phyloP scores from a whole-genome alignment of 345 rosid genomes.

The Pelargonium nanum region DNA sequence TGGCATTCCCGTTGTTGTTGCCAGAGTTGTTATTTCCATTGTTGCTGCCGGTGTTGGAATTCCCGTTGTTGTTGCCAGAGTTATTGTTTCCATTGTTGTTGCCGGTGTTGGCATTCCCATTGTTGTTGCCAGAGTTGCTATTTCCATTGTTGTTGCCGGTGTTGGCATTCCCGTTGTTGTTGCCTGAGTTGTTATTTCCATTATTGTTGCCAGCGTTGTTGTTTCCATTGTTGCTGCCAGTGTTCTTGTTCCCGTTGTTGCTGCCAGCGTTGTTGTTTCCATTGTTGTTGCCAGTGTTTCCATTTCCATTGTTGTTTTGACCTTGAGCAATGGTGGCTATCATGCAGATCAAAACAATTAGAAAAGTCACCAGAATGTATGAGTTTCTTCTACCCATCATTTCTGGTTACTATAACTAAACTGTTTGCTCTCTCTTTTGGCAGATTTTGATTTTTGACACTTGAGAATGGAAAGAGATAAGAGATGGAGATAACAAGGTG shows the following conservation, averaged over 20 bases:
- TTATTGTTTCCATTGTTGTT: background rate
- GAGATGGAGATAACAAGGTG: background rate
- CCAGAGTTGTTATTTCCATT: background rate
- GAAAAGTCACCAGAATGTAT: conserved; percentile 7
- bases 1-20: background rate
- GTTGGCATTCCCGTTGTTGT: background rate
- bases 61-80: background rate
- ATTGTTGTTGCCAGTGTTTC: background rate
- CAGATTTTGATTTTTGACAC: conserved; percentile 1
- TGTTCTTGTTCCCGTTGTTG: background rate
- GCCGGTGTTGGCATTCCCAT: background rate
- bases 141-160: background rate
- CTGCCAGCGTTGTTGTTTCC: background rate
- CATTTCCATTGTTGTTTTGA: background rate
- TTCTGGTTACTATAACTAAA: background rate
- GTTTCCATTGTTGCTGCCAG: background rate
- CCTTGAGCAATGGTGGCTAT: background rate
- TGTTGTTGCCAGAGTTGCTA: background rate
- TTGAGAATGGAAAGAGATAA: background rate
- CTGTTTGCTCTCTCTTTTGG: background rate
- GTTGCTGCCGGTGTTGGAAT: background rate
- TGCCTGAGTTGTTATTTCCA: background rate
- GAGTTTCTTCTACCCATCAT: conserved; percentile 13
- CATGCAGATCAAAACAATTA: background rate
- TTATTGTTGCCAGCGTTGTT: background rate